Evolutionary conservation across 1,284 basidiomycete genomes (phyloP), one percentile per base, ranked within the genome.

Genomic region (Sporisorium exsertum): DNA sequence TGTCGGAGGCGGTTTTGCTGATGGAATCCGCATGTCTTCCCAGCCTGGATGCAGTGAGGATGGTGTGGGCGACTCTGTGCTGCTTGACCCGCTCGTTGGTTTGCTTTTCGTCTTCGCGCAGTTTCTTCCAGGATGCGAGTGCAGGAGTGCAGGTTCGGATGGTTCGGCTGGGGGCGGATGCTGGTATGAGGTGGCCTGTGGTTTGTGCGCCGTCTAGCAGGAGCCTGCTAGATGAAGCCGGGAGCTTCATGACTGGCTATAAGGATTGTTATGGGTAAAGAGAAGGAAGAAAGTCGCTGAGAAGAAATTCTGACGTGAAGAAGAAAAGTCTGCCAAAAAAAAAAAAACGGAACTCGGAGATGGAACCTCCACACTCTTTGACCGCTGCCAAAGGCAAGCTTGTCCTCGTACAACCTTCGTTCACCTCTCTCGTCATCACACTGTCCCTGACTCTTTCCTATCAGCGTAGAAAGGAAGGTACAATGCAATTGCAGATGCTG

Each of bases 21-120:
- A 71, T 64, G 8, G 50, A 55, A 0, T 58, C 47, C 1, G 66
- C 62, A 35, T 64, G 53, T 7, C 53, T 18, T 4, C 65, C 66
- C 0, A 74, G 42, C 0, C 66, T 46, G 2, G 72, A 74, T 1
- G 72, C 66, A 1, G 58, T 68, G n/a, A 74, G 66, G 12, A 74
- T 37, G 9, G 62, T 74, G n/a, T 69, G 37, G 32, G 59, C 37
- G 18, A 73, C 20, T 18, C 22, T 43, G 18, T 29, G 5, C 24
- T 58, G 57, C 32, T 53, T 63, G 33, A 24, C 43, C 2, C 15
- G 3, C 24, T 72, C 58, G 35, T 64, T 57, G 20, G 12, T 18
- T 20, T 42, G 29, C 33, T 55, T 60, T 9, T 35, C 12, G n/a
- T 5, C 20, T 3, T 16, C 26, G 29, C 16, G 12, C 15, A 9